Conservation (phyloP, 1,284 basidiomycete species). For the Ceratobasidium sp. region DNA sequence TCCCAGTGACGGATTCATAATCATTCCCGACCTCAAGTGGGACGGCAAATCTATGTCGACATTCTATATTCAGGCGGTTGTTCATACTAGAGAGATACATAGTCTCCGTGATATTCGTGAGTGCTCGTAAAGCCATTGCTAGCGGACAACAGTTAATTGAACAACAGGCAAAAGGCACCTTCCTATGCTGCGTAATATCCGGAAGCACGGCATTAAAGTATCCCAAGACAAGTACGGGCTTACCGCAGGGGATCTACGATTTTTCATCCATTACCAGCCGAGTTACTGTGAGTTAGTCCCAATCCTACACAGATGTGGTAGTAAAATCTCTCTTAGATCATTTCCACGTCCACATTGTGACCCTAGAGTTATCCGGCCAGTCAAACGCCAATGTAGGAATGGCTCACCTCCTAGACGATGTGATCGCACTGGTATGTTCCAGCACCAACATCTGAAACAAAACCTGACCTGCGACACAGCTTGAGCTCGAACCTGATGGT, state of each 20-base stretch:
- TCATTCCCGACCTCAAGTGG: constrained; percentile 96
- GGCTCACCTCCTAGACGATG: constrained; percentile 92
- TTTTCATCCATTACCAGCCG: constrained; percentile 96
- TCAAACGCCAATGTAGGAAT: constrained; percentile 88
- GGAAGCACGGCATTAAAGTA: constrained; percentile 65
- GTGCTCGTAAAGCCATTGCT: background rate
- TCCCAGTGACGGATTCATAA: constrained; percentile 74
- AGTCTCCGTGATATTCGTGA: constrained; percentile 76
- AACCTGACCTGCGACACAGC: constrained; percentile 58
- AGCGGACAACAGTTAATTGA: background rate
- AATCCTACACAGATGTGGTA: constrained; percentile 9
- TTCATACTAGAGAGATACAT: constrained; percentile 68
- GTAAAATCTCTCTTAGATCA: constrained; percentile 72
- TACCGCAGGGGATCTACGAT: constrained; percentile 70
- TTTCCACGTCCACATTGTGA: constrained; percentile 95
- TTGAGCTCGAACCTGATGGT: constrained; percentile 68
- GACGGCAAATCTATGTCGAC: constrained; percentile 77
- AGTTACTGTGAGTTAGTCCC: constrained; percentile 82
- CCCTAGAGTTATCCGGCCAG: constrained; percentile 74
- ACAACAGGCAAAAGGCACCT: constrained; percentile 67
- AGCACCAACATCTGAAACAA: constrained; percentile 11
- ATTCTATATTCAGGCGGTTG: constrained; percentile 83
- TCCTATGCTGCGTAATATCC: constrained; percentile 76
- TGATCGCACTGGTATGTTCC: constrained; percentile 80
- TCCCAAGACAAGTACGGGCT: constrained; percentile 76